Percentiles rank a stretch among this genome's conserved stretches.
phyloP scores from a whole-genome alignment of 345 rosid species.

The Salix exigua region DNA sequence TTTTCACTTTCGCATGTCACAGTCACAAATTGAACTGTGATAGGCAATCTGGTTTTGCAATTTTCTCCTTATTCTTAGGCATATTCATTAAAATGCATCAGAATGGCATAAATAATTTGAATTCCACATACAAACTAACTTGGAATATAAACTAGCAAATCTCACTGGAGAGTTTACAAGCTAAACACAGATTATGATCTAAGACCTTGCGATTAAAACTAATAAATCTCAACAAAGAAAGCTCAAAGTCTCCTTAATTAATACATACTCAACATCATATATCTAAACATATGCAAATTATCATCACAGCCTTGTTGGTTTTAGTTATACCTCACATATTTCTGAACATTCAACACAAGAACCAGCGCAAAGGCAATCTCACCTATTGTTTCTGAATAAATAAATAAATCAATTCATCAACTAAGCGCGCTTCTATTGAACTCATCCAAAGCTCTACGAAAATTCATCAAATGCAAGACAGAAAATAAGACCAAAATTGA shows the following conservation, averaged over 20 bases:
- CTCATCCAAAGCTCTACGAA: neutral
- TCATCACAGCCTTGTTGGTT: neutral
- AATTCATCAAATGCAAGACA: neutral
- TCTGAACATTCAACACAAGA: neutral
- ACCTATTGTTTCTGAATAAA: neutral
- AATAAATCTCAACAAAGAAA: conserved; percentile 3
- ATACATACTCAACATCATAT: neutral
- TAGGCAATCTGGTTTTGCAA: neutral
- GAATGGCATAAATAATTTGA: neutral
- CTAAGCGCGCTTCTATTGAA: neutral
- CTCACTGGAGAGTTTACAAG: neutral
- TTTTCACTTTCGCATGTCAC: neutral
- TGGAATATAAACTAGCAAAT: neutral
- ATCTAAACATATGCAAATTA: neutral
- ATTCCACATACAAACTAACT: neutral
- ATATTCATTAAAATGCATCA: neutral
- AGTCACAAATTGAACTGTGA: neutral
- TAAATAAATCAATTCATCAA: conserved; percentile 3
- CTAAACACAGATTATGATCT: neutral
- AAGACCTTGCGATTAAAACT: neutral
- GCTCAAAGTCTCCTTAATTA: neutral
- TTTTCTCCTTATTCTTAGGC: neutral
- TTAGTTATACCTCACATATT: neutral
- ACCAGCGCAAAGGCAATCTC: conserved; percentile 12
- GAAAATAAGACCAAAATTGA: conserved; percentile 9